These are phyloP conservation scores for Penicillium dipodomyicola DNA, from an alignment of 495 filamentous ascomycete species.

Conservation along the genomic window DNA sequence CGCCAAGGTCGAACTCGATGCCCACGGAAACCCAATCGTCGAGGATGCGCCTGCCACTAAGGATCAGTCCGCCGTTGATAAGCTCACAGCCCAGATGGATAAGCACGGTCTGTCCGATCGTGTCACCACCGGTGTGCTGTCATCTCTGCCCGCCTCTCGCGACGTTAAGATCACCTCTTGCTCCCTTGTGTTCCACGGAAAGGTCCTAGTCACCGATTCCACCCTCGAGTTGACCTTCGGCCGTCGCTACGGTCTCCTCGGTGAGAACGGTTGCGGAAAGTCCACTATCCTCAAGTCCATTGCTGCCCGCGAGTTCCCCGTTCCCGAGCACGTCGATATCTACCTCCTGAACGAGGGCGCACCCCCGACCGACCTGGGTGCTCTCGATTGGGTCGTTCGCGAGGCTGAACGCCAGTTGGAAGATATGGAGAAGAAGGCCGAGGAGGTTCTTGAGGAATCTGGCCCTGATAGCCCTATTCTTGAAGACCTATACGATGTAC, in stretches of 20 bases:
- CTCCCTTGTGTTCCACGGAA: constrained; percentile 95
- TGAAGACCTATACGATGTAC: constrained; percentile 93
- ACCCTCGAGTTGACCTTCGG: constrained; percentile 91
- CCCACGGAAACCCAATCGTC: constrained; percentile 52
- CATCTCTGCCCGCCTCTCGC: constrained; percentile 76
- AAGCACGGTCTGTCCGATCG: constrained; percentile 94
- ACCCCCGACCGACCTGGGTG: constrained; percentile 82
- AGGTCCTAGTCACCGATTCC: constrained; percentile 89
- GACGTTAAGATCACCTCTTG: constrained; percentile 96
- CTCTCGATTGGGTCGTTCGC: constrained; percentile 93
- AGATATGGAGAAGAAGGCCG: constrained; percentile 79
- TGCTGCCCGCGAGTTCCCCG: constrained; percentile 86
- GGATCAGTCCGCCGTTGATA: constrained; percentile 72
- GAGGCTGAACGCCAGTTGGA: constrained; percentile 95
- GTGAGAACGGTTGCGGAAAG: constrained; percentile 99
- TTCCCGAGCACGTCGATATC: constrained; percentile 96
- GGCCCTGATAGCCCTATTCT: constrained; percentile 90
- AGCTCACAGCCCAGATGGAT: constrained; percentile 84
- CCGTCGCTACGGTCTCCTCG: constrained; percentile 89
- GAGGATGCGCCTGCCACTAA: constrained; percentile 68
- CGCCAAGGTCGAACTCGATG: constrained; percentile 58
- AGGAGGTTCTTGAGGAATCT: constrained; percentile 85
- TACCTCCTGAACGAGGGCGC: constrained; percentile 98
- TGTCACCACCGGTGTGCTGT: constrained; percentile 95
- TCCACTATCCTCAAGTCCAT: constrained; percentile 96